Conservation (phyloP, 2,329 filamentous ascomycete species). For the Rhynchosporium secalis region DNA sequence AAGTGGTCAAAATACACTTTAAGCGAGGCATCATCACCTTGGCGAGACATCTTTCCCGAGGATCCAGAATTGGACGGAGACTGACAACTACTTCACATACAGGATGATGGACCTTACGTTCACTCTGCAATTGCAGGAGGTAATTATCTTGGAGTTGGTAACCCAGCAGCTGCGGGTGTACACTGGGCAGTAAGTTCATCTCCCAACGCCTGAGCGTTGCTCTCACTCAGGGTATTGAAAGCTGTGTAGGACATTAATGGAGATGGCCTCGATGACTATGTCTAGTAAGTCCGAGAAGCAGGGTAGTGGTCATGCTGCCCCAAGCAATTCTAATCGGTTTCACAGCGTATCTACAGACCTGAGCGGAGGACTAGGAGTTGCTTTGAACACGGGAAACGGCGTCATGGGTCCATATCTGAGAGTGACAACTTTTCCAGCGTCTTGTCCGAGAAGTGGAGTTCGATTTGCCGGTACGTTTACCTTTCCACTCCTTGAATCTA, state of each 20-base stretch:
- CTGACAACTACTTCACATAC: not conserved
- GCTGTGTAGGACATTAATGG: not conserved
- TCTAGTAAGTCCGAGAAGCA: slow-evolving; percentile 1
- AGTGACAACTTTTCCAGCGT: not conserved
- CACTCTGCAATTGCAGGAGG: slow-evolving; percentile 3
- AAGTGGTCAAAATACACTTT: too few species aligned
- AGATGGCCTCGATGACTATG: slow-evolving; percentile 16
- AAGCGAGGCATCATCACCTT: too few species aligned
- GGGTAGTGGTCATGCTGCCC: not conserved
- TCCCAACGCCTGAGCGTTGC: not conserved
- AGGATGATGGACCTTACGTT: slow-evolving; percentile 12
- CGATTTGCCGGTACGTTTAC: slow-evolving; percentile 8
- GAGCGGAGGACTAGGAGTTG: slow-evolving; percentile 12
- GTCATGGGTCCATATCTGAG: slow-evolving; percentile 10
- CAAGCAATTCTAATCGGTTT: not conserved
- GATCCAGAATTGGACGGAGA: too few species aligned
- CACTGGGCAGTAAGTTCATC: not conserved
- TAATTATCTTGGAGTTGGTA: slow-evolving; percentile 11
- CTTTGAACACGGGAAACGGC: slow-evolving; percentile 18
- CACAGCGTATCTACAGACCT: slow-evolving; percentile 6
- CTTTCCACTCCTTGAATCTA: not conserved
- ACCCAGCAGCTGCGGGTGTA: slow-evolving; percentile 4
- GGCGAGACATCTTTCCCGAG: too few species aligned
- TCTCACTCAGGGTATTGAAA: not conserved
- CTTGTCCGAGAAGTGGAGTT: slow-evolving; percentile 9